Evolutionary conservation across 768 basidiomycete genomes (phyloP).

Genomic region (Hydnomerulius pinastri): DNA sequence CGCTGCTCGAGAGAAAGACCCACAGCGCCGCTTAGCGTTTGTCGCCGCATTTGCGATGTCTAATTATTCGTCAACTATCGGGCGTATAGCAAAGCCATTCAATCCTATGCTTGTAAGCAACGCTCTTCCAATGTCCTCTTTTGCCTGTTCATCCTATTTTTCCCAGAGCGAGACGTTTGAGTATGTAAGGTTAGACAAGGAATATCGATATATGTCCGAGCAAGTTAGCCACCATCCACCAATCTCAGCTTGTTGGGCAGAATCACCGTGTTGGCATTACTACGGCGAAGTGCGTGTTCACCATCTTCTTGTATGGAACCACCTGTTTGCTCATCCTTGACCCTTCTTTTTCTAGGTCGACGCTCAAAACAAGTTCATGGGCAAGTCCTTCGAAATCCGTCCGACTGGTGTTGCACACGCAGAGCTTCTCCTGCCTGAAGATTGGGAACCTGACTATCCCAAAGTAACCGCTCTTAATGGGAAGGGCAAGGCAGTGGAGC

Average conservation of each 20-base stretch:
- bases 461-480: constrained; percentile 44
- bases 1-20: constrained; percentile 74
- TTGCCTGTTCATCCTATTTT: background rate
- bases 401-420: constrained; percentile 94
- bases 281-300: constrained; percentile 68
- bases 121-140: background rate
- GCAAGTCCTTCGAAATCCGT: constrained; percentile 93
- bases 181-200: constrained; percentile 82
- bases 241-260: constrained; percentile 94
- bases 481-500: constrained; percentile 71
- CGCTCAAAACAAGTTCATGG: constrained; percentile 96
- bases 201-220: constrained; percentile 92
- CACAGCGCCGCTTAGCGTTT: constrained; percentile 82
- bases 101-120: constrained; percentile 86
- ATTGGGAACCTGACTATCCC: constrained; percentile 64
- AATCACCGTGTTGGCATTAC: constrained; percentile 87
- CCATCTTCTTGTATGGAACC: background rate
- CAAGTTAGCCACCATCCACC: constrained; percentile 98
- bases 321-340: constrained; percentile 3
- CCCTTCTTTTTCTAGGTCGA: constrained; percentile 61
- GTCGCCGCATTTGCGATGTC: constrained; percentile 98
- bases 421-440: constrained; percentile 74
- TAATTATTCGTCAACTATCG: constrained; percentile 95
- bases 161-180: constrained; percentile 89
- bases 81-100: constrained; percentile 95